Percentiles rank a stretch among this genome's conserved stretches.
Conservation (phyloP, 2,329 filamentous ascomycete genomes). For the Aspergillus sergii region DNA sequence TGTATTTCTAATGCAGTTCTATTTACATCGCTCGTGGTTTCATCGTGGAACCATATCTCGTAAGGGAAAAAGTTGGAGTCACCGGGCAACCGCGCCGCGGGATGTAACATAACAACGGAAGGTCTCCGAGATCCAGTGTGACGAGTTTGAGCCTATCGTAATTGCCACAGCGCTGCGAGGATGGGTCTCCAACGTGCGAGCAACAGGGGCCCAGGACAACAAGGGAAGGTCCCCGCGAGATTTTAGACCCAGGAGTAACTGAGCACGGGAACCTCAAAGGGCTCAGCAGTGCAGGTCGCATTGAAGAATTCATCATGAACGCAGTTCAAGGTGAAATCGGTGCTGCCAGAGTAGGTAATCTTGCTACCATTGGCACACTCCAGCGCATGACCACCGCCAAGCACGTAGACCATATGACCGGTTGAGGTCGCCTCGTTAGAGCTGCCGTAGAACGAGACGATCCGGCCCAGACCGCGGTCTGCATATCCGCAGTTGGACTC, state of each 20-base stretch:
- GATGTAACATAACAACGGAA: neutral
- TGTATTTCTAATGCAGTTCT: neutral
- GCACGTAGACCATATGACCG: constrained; percentile 27
- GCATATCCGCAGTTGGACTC: constrained; percentile 32
- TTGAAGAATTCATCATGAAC: constrained; percentile 30
- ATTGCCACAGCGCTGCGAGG: neutral
- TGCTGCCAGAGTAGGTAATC: constrained; percentile 30
- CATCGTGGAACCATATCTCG: neutral
- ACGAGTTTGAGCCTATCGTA: neutral
- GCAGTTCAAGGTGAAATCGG: constrained; percentile 27
- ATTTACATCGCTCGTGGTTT: neutral
- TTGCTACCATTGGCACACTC: constrained; percentile 29
- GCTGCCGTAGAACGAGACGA: constrained; percentile 31
- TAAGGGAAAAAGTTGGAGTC: neutral
- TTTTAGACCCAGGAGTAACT: constrained; percentile 26
- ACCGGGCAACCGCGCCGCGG: neutral
- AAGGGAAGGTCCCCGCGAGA: neutral
- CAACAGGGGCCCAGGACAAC: neutral
- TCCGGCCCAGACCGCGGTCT: constrained; percentile 26
- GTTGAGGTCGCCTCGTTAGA: constrained; percentile 23
- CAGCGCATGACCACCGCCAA: constrained; percentile 29
- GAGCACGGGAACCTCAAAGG: constrained; percentile 30
- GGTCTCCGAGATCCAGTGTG: neutral
- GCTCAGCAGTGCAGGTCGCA: constrained; percentile 30
- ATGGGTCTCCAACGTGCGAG: neutral